Evolutionary conservation across 805 yeast genomes (phyloP), one percentile per base, ranked within the genome.

Genomic region (Saccharomycopsis lassenensis): DNA sequence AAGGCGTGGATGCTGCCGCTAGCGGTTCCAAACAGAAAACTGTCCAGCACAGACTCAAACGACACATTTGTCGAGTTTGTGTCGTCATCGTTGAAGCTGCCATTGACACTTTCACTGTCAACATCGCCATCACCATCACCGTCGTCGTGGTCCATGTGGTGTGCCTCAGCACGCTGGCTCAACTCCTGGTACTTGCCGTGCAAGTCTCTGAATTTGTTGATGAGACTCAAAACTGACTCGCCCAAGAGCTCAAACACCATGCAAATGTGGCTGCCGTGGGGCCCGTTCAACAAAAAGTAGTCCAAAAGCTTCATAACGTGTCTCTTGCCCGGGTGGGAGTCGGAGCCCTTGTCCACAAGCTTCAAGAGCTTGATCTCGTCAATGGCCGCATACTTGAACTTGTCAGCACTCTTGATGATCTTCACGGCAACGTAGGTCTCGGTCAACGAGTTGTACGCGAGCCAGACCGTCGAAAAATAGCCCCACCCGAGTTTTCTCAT

Each of bases 161-260:
- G 14, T 10, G 5, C 20, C n/a, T 22, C 18, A 24, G 21, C 34
- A 4, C 25, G 15, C 15, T 18, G 16, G 7, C 29, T 23, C 29
- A 36, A 24, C 5, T 31, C 39, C 28, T 27, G 33, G 24, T 43
- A 43, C 23, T 28, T 33, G 15, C 24, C 24, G 24, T 37, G 32
- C 20, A 43, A 35, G 10, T 70, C 69, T 48, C 72, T 24, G 32
- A 43, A 87, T 39, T 87, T 67, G 45, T 83, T 71, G 40, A 89
- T 85, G 47, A 91, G 63, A 15, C 94, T 87, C 35, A 91, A 62
- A 47, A 91, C 57, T 53, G 86, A 89, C 56, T 91, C 99, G 15
- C 99, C 99, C 44, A 91, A 63, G 0, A 91, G 95, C 59, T 91
- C 98, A 56, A 91, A 91, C 1, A 89, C 96, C 97, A 91, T 91